Percentiles rank a stretch among this genome's conserved stretches.
Conservation (phyloP, 1,139 yeast genomes). For the Candida dubliniensis region DNA sequence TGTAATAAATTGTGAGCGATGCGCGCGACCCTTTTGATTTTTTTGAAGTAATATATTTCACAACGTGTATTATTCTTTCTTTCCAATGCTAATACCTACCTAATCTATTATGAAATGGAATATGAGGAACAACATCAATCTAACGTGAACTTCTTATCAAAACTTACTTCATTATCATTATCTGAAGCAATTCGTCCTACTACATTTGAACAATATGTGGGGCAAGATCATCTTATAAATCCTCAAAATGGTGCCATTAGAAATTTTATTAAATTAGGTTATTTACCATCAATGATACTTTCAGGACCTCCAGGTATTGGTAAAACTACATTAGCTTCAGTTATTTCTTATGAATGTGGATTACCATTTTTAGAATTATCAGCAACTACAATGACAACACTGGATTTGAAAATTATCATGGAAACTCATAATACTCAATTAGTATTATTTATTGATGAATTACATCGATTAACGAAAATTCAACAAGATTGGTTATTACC, state of each 20-base stretch:
- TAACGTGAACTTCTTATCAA: neutral
- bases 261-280: conserved; percentile 36
- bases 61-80: no score
- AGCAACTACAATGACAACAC: conserved; percentile 39
- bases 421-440: conserved; percentile 23
- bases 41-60: no score
- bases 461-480: conserved; percentile 39
- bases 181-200: conserved; percentile 24
- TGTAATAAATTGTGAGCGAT: no score
- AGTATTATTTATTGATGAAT: conserved; percentile 45
- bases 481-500: conserved; percentile 48
- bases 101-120: neutral
- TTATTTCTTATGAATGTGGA: conserved; percentile 33
- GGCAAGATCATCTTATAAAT: conserved; percentile 38
- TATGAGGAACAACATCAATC: neutral
- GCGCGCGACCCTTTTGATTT: neutral
- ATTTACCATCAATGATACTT: conserved; percentile 46
- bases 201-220: conserved; percentile 30
- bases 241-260: conserved; percentile 29
- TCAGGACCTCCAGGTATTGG: conserved; percentile 51
- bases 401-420: conserved; percentile 29
- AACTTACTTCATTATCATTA: conserved; percentile 4
- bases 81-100: no score
- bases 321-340: conserved; percentile 44
- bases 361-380: conserved; percentile 42